Conservation (phyloP, 2,329 filamentous ascomycete species). For the Colletotrichum scovillei region DNA sequence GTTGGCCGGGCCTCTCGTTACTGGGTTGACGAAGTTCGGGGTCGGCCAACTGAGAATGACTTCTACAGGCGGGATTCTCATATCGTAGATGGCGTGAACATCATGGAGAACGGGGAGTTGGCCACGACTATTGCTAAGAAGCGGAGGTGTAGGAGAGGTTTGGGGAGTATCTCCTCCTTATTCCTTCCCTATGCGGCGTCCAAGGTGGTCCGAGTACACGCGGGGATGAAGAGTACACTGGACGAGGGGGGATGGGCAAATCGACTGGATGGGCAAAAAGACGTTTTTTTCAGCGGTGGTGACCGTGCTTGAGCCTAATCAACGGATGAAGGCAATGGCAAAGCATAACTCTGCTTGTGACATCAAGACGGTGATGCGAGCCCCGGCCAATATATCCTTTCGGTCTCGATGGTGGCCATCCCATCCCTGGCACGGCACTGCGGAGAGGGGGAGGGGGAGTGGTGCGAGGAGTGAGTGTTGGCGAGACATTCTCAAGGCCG, state of each 20-base stretch:
- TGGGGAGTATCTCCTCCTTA: constrained; percentile 10
- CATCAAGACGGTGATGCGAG: constrained; percentile 22
- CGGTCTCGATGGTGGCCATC: neutral
- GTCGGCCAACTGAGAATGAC: constrained; percentile 44
- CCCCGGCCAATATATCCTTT: constrained; percentile 30
- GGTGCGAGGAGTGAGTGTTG: constrained; percentile 5
- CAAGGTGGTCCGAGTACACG: neutral
- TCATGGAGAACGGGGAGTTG: constrained; percentile 2
- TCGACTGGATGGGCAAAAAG: constrained; percentile 17
- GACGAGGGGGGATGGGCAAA: constrained; percentile 14
- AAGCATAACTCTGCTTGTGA: constrained; percentile 20
- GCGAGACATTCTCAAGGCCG: constrained; percentile 26
- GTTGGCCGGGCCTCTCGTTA: constrained; percentile 44
- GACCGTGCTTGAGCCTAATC: constrained; percentile 27
- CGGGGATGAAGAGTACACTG: constrained; percentile 7
- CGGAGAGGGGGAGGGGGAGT: constrained; percentile 9
- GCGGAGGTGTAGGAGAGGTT: neutral
- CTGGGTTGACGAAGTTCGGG: constrained; percentile 46
- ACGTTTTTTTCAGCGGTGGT: constrained; percentile 10
- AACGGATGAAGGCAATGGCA: constrained; percentile 21
- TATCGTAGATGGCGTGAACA: constrained; percentile 30
- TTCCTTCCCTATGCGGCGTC: neutral
- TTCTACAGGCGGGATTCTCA: constrained; percentile 38
- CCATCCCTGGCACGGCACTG: constrained; percentile 6
- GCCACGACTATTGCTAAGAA: neutral